These are phyloP conservation scores for Phlegmacium glaucopus DNA, from an alignment of 768 basidiomycete species.

Conservation along the genomic window DNA sequence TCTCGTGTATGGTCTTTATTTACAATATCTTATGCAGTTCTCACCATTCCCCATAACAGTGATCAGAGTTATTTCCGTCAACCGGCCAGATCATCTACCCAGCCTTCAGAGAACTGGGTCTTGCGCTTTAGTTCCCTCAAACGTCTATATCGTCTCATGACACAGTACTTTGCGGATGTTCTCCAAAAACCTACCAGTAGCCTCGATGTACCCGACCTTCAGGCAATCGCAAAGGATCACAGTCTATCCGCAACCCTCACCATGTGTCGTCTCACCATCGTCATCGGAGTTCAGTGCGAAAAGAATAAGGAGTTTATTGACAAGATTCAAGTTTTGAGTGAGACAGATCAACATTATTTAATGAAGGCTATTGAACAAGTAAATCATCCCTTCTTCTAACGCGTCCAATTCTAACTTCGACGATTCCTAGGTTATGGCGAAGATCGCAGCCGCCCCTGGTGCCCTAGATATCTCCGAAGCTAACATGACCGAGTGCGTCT, in stretches of 20 bases:
- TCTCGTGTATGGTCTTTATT: slow-evolving; percentile 54
- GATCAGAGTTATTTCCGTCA: slow-evolving; percentile 79
- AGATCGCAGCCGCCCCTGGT: slow-evolving; percentile 52
- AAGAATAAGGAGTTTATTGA: slow-evolving; percentile 86
- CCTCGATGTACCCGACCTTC: slow-evolving; percentile 85
- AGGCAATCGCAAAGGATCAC: slow-evolving; percentile 78
- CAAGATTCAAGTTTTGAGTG: slow-evolving; percentile 81
- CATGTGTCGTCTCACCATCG: slow-evolving; percentile 79
- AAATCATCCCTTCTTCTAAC: slow-evolving; percentile 14
- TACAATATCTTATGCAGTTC: not conserved
- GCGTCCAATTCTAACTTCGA: not conserved
- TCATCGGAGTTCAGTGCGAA: slow-evolving; percentile 86
- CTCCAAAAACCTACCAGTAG: slow-evolving; percentile 75
- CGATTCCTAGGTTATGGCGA: slow-evolving; percentile 68
- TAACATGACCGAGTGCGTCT: slow-evolving; percentile 77
- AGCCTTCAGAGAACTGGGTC: slow-evolving; percentile 86
- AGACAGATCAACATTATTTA: slow-evolving; percentile 80
- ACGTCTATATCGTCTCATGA: slow-evolving; percentile 82
- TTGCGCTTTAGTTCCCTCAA: slow-evolving; percentile 81
- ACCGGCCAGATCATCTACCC: slow-evolving; percentile 51
- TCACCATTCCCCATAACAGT: slow-evolving; percentile 34
- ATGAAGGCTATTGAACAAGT: slow-evolving; percentile 97
- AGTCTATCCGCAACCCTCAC: slow-evolving; percentile 61
- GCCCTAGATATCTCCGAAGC: slow-evolving; percentile 49
- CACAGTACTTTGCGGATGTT: slow-evolving; percentile 83